Evolutionary conservation across 2,329 filamentous ascomycete species (phyloP).

Genomic region (Fusarium anthophilum): DNA sequence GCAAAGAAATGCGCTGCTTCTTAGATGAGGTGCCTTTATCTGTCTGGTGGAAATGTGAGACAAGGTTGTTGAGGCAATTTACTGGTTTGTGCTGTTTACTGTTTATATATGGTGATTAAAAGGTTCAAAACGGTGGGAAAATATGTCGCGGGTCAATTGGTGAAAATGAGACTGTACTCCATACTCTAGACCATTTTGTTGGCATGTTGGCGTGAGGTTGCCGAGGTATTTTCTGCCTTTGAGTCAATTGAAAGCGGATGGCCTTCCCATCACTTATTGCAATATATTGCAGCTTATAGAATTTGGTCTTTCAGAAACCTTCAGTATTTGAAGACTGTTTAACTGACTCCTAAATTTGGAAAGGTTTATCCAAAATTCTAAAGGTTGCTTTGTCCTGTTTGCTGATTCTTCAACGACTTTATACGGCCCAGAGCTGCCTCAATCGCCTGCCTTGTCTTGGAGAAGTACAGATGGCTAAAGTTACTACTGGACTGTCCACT

Average conservation of each 20-base stretch:
- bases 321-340: no score
- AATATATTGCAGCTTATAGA: not conserved
- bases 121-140: fast-evolving
- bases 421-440: not conserved
- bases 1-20: no score
- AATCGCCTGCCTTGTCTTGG: not conserved
- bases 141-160: not conserved
- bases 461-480: not conserved
- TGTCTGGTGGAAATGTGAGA: no score
- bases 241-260: not conserved
- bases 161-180: no score
- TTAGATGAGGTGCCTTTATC: no score
- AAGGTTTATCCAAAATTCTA: not conserved
- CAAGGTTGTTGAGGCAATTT: no score
- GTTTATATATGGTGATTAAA: not conserved
- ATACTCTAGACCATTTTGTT: not conserved
- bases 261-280: not conserved
- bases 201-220: not conserved
- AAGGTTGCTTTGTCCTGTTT: not conserved
- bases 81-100: no score
- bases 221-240: not conserved
- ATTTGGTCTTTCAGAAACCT: no score
- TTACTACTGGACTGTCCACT: not conserved
- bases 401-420: not conserved
- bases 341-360: not conserved